phyloP scores from a whole-genome alignment of 1,284 basidiomycete genomes.

The Trametes hirsuta region DNA sequence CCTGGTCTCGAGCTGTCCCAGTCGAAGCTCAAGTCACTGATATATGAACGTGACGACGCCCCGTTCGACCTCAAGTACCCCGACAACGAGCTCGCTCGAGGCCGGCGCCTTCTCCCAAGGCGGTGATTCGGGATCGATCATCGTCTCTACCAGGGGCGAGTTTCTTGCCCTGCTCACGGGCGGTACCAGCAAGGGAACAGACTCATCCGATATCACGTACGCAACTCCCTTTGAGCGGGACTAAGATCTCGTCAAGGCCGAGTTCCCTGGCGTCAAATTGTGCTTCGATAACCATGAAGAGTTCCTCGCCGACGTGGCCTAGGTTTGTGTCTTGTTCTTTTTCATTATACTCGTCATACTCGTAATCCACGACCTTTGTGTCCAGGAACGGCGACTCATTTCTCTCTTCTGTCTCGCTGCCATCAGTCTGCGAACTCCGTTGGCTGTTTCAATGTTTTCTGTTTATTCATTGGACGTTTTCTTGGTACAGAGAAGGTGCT shows the following conservation, averaged over 20 bases:
- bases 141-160: constrained; percentile 28
- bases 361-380: too few relatives aligned
- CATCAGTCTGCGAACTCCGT: too few relatives aligned
- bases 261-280: constrained; percentile 37
- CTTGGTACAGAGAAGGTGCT: too few relatives aligned
- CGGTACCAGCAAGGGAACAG: constrained; percentile 30
- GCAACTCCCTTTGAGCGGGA: constrained; percentile 38
- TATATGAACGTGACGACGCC: constrained; percentile 2
- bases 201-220: constrained; percentile 37
- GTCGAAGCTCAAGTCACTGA: background rate
- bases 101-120: constrained; percentile 36
- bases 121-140: constrained; percentile 33
- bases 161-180: constrained; percentile 39
- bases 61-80: constrained; percentile 2
- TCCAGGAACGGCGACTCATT: too few relatives aligned
- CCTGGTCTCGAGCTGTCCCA: too few relatives aligned
- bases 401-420: too few relatives aligned
- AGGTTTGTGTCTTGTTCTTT: constrained; percentile 1
- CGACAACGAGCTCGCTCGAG: constrained; percentile 33
- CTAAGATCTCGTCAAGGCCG: constrained; percentile 32
- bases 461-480: too few relatives aligned
- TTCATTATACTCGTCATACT: too few relatives aligned
- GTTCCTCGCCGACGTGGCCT: constrained; percentile 1
- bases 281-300: constrained; percentile 23
- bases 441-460: too few relatives aligned